These are phyloP conservation scores for Neurospora sp. DNA, from an alignment of 495 filamentous ascomycete genomes.

Conservation along the genomic window DNA sequence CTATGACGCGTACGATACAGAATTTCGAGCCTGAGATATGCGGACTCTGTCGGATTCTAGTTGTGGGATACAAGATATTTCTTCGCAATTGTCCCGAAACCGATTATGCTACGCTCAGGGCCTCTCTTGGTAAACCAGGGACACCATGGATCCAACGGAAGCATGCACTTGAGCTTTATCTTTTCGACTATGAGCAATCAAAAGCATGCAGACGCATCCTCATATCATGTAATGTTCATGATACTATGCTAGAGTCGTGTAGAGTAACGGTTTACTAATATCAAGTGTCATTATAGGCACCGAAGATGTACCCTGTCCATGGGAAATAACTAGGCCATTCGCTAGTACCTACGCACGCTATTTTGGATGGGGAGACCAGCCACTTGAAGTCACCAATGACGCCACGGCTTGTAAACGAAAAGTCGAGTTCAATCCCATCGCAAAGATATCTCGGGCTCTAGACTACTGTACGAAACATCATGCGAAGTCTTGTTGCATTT, in stretches of 20 bases:
- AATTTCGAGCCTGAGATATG: neutral
- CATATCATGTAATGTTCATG: neutral
- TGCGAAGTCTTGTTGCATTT: neutral
- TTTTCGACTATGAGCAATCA: no score
- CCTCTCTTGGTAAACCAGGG: no score
- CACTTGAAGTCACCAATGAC: fast-evolving
- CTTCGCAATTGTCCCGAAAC: neutral
- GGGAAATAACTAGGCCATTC: fast-evolving
- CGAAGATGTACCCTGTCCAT: neutral
- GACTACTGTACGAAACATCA: neutral
- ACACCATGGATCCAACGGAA: neutral
- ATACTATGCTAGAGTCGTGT: neutral
- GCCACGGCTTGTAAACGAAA: neutral
- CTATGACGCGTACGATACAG: neutral
- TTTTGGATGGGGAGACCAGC: neutral
- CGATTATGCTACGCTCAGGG: fast-evolving
- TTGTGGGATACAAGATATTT: neutral
- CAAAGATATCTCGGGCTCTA: neutral
- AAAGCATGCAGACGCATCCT: neutral
- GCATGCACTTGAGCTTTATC: no score
- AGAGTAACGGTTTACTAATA: neutral
- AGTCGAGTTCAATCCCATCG: fast-evolving
- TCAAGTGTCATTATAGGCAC: neutral
- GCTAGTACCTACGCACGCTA: fast-evolving
- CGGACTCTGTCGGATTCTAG: neutral